Base-by-base conservation (phyloP, 2,329 filamentous ascomycete genomes). In the Botrytis tulipae region DNA sequence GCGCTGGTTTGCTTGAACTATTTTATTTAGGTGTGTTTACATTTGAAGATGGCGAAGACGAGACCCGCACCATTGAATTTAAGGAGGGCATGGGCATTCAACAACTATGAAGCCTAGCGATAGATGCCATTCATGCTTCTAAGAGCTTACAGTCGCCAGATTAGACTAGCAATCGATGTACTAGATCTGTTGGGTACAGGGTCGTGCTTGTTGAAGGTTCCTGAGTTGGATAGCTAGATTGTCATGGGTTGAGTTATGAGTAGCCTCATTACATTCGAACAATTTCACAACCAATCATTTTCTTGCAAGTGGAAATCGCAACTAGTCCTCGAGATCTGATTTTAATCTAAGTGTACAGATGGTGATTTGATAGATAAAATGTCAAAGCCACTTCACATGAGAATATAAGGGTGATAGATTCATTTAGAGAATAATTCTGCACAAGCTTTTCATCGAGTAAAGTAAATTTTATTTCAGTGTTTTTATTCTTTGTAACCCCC, bases 121-220 rank as follows among this genome's bases (percentile, higher is more conserved):
- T 16, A 25, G 4, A 22, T 66, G 16, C 12, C 0, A 4, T 10
- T 7, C 16, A 16, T 18, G 8, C 4, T 25, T 66, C 12, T 37
- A 9, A 32, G n/a, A 18, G n/a, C 5, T 6, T 1, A 4, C 7
- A 22, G 32, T 1, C 20, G 14, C 22, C 16, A n/a, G 3, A 7
- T 14, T 18, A 12, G 37, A 20, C 6, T 20, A 29, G 3, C 7
- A 9, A 8, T 6, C 14, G 42, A 29, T 20, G 42, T 0, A 42
- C 29, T 16, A 46, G 4, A 35, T 32, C 22, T 16, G 20, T 18
- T 32, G 18, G 29, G 10, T 20, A 12, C 25, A 10, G 10, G 16
- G 16, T 44, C 25, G 40, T 3, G 40, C 25, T 10, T 18, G n/a
- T 63, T 40, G 4, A 29, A 44, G n/a, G 3, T 16, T n/a, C 14